Conservation (phyloP, 148 eudicot genomes). For the Dysphania ambrosioides region DNA sequence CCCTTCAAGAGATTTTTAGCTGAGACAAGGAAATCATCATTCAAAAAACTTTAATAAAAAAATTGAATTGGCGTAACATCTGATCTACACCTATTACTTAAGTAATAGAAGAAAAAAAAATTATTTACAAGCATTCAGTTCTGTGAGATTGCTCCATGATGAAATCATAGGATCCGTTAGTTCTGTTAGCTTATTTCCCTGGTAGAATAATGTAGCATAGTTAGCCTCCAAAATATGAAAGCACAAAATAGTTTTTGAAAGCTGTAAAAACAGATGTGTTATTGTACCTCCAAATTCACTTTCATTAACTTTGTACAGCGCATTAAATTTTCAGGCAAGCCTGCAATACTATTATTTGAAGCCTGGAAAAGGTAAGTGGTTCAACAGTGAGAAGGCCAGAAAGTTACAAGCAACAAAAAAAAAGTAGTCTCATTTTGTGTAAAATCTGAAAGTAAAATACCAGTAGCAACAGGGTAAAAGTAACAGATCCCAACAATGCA, state of each 20-base stretch:
- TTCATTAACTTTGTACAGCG: constrained; percentile 65
- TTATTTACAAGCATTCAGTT: constrained; percentile 71
- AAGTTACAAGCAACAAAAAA: not conserved
- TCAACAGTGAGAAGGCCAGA: not conserved
- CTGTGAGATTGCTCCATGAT: constrained; percentile 78
- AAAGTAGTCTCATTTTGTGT: not conserved
- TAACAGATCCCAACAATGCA: not conserved
- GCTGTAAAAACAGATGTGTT: not conserved
- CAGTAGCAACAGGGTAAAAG: not conserved
- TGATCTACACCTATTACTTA: constrained; percentile 2
- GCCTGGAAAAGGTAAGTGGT: constrained; percentile 42
- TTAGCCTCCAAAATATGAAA: not conserved
- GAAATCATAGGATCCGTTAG: constrained; percentile 59
- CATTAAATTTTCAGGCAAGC: constrained; percentile 75
- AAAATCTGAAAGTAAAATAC: not conserved
- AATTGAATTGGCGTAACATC: not conserved
- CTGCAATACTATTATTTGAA: constrained; percentile 72
- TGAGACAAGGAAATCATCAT: constrained; percentile 25
- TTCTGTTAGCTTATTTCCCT: constrained; percentile 84
- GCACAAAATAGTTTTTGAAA: not conserved
- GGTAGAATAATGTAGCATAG: constrained; percentile 17
- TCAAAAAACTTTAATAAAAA: constrained; percentile 2
- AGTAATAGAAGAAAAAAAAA: not conserved
- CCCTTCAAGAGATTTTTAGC: constrained; percentile 70
- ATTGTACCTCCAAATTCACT: constrained; percentile 79